Percentiles rank a stretch among this genome's conserved stretches.
phyloP scores from a whole-genome alignment of 805 yeast species.

The Sugiyamaella valdiviana region DNA sequence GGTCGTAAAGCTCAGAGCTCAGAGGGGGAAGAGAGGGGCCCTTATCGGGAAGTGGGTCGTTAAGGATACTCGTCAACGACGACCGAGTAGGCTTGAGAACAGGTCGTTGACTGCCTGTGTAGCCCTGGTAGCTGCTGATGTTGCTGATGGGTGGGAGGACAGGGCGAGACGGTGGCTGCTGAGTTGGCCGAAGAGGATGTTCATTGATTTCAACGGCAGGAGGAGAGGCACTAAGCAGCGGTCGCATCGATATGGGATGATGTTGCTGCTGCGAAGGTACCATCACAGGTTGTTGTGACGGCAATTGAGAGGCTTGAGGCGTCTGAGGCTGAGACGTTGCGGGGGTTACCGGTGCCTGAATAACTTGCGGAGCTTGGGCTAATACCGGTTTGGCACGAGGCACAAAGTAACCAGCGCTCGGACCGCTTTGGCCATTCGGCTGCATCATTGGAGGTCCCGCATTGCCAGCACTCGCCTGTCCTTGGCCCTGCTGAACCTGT shows the following conservation, averaged over 20 bases:
- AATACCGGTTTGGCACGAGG: conserved; percentile 8
- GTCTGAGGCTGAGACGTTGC: too few species aligned
- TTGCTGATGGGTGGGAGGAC: conserved; percentile 5
- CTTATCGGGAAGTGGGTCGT: conserved; percentile 3
- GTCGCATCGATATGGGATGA: too few species aligned
- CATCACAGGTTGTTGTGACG: too few species aligned
- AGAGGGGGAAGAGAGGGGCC: not conserved
- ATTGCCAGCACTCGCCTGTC: too few species aligned
- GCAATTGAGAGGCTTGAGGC: too few species aligned
- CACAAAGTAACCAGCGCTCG: conserved; percentile 19
- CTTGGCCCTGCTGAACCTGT: too few species aligned
- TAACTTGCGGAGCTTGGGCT: too few species aligned
- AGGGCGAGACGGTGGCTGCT: conserved; percentile 2
- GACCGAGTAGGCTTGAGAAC: conserved; percentile 18
- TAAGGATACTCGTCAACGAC: conserved; percentile 17
- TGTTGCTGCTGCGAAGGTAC: too few species aligned
- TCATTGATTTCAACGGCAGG: conserved; percentile 3
- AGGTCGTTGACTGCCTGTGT: conserved; percentile 16
- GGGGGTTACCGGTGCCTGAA: too few species aligned
- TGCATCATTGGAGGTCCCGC: not conserved
- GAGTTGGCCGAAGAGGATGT: not conserved
- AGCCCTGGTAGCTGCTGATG: not conserved
- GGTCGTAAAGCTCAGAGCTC: not conserved
- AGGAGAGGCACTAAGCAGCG: conserved; percentile 2
- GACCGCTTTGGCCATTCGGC: conserved; percentile 8